Conservation (phyloP, 2,329 filamentous ascomycete species). For the Aspergillus alliaceus region DNA sequence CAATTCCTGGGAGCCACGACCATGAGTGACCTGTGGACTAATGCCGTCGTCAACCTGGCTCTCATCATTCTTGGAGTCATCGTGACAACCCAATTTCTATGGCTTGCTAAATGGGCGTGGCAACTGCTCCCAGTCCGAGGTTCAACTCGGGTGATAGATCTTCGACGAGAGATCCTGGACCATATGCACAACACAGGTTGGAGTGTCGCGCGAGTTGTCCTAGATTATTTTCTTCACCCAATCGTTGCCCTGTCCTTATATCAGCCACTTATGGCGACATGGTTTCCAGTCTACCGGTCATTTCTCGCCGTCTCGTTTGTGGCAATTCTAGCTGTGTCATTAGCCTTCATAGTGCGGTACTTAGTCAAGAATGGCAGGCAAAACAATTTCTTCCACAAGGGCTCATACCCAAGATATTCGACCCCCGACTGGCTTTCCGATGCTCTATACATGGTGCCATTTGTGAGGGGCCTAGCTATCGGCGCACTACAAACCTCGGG, state of each 20-base stretch:
- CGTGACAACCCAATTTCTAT: background rate
- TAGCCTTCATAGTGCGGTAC: background rate
- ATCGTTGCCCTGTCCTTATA: slow-evolving; percentile 10
- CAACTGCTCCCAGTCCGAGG: background rate
- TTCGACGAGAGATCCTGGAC: background rate
- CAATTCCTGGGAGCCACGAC: slow-evolving; percentile 13
- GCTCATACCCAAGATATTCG: background rate
- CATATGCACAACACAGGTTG: slow-evolving; percentile 7
- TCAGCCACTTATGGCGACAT: slow-evolving; percentile 2
- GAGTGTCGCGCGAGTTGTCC: slow-evolving; percentile 6
- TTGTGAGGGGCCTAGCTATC: slow-evolving; percentile 11
- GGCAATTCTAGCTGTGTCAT: background rate
- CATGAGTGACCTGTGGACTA: slow-evolving; percentile 12
- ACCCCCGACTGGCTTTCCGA: slow-evolving; percentile 1
- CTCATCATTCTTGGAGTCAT: slow-evolving; percentile 4
- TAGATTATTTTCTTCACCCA: slow-evolving; percentile 10
- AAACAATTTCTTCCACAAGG: background rate
- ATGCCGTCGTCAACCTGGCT: slow-evolving; percentile 12
- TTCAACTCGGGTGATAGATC: background rate
- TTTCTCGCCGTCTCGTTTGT: slow-evolving; percentile 7
- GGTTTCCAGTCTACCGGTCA: slow-evolving; percentile 3
- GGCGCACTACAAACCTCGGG: slow-evolving; percentile 10
- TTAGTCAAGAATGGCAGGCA: background rate
- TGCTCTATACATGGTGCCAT: slow-evolving; percentile 7
- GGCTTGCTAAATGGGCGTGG: slow-evolving; percentile 3